These are phyloP conservation scores for Lentinus tigrinus DNA, from an alignment of 768 basidiomycete species.

Conservation along the genomic window DNA sequence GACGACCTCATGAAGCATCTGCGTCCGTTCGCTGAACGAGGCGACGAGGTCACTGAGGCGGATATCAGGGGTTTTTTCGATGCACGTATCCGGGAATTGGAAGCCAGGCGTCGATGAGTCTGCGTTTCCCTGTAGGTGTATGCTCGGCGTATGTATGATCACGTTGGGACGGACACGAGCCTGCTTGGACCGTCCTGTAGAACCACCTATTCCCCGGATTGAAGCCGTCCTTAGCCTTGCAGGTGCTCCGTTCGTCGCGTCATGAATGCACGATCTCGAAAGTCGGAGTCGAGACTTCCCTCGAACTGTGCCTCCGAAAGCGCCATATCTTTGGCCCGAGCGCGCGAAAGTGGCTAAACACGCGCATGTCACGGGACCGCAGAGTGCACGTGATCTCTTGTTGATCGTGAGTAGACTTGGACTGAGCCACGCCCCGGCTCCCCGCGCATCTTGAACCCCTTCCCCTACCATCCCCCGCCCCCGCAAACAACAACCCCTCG, in stretches of 20 bases:
- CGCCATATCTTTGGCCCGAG: slow-evolving; percentile 13
- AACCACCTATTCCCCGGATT: background rate
- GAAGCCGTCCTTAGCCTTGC: background rate
- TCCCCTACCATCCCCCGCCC: slow-evolving; percentile 21
- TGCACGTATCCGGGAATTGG: slow-evolving; percentile 10
- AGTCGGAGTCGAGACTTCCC: no score
- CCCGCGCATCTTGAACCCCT: slow-evolving; percentile 18
- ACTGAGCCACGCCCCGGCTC: slow-evolving; percentile 21
- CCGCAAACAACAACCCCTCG: slow-evolving; percentile 1
- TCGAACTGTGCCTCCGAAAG: no score
- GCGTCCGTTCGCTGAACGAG: slow-evolving; percentile 76
- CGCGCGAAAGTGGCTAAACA: slow-evolving; percentile 18
- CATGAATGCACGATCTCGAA: no score
- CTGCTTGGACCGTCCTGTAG: background rate
- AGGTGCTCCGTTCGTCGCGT: no score
- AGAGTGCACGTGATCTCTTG: slow-evolving; percentile 28
- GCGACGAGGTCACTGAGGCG: slow-evolving; percentile 68
- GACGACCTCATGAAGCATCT: slow-evolving; percentile 71
- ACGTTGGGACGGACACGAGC: background rate
- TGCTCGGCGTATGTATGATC: background rate
- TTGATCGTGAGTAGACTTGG: slow-evolving; percentile 31
- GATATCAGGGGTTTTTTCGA: slow-evolving; percentile 48
- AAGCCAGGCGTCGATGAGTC: slow-evolving; percentile 5
- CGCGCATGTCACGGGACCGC: slow-evolving; percentile 20
- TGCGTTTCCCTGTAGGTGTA: background rate